A percentile compares a stretch with the other conserved stretches of the same genome.
Evolutionary conservation across 345 rosid species (phyloP).

Genomic region (Cardamine resedifolia): DNA sequence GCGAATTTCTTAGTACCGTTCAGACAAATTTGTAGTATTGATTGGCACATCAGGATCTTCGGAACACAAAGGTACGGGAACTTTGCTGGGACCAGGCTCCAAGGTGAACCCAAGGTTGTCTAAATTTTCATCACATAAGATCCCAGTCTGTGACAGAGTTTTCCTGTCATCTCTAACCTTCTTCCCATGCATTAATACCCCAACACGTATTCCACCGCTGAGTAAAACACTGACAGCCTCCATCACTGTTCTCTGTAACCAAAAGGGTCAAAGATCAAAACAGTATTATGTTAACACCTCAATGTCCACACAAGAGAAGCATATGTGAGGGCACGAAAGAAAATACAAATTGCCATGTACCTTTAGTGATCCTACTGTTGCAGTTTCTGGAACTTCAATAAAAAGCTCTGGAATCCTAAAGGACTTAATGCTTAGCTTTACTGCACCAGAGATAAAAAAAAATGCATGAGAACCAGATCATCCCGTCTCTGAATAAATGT

Average conservation of each 20-base stretch:
- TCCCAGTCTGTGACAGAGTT: slow-evolving; percentile 68
- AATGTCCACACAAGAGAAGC: slow-evolving; percentile 10
- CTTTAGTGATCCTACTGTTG: slow-evolving; percentile 58
- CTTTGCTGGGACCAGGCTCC: slow-evolving; percentile 56
- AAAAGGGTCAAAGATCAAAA: slow-evolving; percentile 22
- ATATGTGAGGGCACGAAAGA: slow-evolving; percentile 6
- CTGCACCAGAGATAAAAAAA: slow-evolving; percentile 52
- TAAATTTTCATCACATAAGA: slow-evolving; percentile 57
- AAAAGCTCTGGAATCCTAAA: slow-evolving; percentile 89
- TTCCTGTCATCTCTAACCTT: slow-evolving; percentile 78
- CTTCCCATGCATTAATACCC: slow-evolving; percentile 75
- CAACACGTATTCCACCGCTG: slow-evolving; percentile 69
- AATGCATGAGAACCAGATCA: slow-evolving; percentile 32
- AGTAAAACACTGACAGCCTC: slow-evolving; percentile 72
- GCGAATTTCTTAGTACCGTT: slow-evolving; percentile 52
- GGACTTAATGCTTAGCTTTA: slow-evolving; percentile 91
- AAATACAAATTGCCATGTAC: slow-evolving; percentile 22
- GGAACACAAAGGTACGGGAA: slow-evolving; percentile 43
- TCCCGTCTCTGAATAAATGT: slow-evolving; percentile 1
- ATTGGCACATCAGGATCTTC: slow-evolving; percentile 48
- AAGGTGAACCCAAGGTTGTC: slow-evolving; percentile 64
- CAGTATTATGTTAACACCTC: background rate
- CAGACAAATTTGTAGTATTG: slow-evolving; percentile 34
- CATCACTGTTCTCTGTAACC: slow-evolving; percentile 63
- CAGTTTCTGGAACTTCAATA: slow-evolving; percentile 81